phyloP scores from a whole-genome alignment of 129 eudicot species.

The Artemisia argyi region DNA sequence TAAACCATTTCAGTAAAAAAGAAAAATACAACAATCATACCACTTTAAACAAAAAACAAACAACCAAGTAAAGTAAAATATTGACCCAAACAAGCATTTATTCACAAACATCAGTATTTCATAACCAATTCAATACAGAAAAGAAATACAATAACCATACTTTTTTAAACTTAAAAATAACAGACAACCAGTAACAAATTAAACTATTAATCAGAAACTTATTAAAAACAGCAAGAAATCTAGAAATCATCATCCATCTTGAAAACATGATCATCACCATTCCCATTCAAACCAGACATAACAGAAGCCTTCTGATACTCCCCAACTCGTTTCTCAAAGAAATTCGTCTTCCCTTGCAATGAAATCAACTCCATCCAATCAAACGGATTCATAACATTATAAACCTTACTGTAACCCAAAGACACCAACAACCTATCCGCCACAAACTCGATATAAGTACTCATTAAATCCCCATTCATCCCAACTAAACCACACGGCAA shows the following conservation, averaged over 20 bases:
- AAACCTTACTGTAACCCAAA: conserved; percentile 60
- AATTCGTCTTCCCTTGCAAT: conserved; percentile 87
- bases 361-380: conserved; percentile 94
- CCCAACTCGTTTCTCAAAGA: conserved; percentile 94
- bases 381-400: conserved; percentile 69
- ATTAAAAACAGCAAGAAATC: background rate
- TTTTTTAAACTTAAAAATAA: no score
- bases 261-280: conserved; percentile 52
- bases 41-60: no score
- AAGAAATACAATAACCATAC: no score
- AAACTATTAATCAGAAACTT: background rate
- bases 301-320: conserved; percentile 93
- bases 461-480: conserved; percentile 82
- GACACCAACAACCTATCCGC: conserved; percentile 72
- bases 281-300: conserved; percentile 71
- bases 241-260: conserved; percentile 80
- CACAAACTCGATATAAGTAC: conserved; percentile 74
- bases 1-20: no score
- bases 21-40: no score
- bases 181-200: no score
- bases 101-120: no score
- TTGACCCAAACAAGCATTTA: no score
- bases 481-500: conserved; percentile 78
- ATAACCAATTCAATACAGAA: no score
- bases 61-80: no score